Conservation (phyloP, 2,329 filamentous ascomycete genomes). For the Orbilia ellipsospora region DNA sequence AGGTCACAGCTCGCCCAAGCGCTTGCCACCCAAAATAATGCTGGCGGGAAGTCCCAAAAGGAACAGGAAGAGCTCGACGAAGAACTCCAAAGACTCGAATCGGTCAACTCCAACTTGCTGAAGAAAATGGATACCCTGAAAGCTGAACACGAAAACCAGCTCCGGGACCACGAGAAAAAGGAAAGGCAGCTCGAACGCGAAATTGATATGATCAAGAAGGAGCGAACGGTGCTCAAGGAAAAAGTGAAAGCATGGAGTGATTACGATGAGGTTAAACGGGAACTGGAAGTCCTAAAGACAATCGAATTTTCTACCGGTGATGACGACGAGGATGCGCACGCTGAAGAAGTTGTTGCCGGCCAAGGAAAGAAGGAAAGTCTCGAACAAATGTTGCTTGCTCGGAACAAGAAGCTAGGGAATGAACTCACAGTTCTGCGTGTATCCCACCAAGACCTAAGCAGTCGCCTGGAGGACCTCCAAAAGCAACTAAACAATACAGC, state of each 20-base stretch:
- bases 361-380: constrained; percentile 77
- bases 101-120: constrained; percentile 91
- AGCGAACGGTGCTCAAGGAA: constrained; percentile 80
- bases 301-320: constrained; percentile 95
- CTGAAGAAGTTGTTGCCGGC: constrained; percentile 62
- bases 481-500: constrained; percentile 85
- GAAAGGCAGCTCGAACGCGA: constrained; percentile 84
- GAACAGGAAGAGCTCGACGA: constrained; percentile 86
- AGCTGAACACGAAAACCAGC: constrained; percentile 84
- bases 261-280: constrained; percentile 95
- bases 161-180: constrained; percentile 78
- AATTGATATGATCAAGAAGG: constrained; percentile 76
- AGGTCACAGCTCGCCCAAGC: constrained; percentile 89
- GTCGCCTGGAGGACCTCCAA: constrained; percentile 80
- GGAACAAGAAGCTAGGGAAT: constrained; percentile 96
- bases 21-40: constrained; percentile 70
- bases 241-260: constrained; percentile 91
- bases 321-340: constrained; percentile 73
- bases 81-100: constrained; percentile 83
- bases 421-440: constrained; percentile 90
- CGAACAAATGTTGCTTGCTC: constrained; percentile 87
- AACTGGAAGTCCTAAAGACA: constrained; percentile 95
- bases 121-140: constrained; percentile 85
- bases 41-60: constrained; percentile 61
- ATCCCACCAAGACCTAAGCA: constrained; percentile 90